These are phyloP conservation scores for Mycena chlorophos DNA, from an alignment of 768 basidiomycete genomes.

Conservation along the genomic window DNA sequence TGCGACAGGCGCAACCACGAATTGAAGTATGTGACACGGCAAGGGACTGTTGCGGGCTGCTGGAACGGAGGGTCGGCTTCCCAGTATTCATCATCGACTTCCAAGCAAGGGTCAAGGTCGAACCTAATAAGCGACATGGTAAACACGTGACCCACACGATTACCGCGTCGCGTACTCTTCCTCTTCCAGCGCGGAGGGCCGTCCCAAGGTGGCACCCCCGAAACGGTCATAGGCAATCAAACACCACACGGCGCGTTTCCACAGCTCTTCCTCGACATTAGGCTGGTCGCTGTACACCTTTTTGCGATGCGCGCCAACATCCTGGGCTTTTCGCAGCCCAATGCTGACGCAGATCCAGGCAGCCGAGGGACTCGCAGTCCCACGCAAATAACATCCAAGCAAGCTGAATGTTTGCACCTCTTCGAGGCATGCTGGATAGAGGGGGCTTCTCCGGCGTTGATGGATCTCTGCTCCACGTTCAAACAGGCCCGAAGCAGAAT, in stretches of 20 bases:
- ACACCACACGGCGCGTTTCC: slow-evolving; percentile 53
- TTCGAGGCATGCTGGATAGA: slow-evolving; percentile 59
- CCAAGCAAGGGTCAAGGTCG: slow-evolving; percentile 77
- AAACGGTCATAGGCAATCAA: slow-evolving; percentile 62
- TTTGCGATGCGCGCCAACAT: slow-evolving; percentile 74
- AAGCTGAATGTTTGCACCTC: slow-evolving; percentile 54
- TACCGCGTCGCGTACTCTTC: slow-evolving; percentile 56
- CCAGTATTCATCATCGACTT: slow-evolving; percentile 86
- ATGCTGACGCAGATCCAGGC: slow-evolving; percentile 56
- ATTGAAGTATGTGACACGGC: slow-evolving; percentile 61
- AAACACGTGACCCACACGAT: background rate
- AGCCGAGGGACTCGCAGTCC: slow-evolving; percentile 38
- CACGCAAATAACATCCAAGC: slow-evolving; percentile 15
- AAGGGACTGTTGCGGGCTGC: slow-evolving; percentile 65
- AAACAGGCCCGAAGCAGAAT: background rate
- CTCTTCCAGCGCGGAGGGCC: slow-evolving; percentile 56
- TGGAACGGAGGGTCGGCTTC: slow-evolving; percentile 58
- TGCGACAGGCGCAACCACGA: slow-evolving; percentile 64
- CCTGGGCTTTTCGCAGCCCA: slow-evolving; percentile 65
- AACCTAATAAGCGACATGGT: slow-evolving; percentile 49
- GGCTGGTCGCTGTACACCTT: slow-evolving; percentile 51
- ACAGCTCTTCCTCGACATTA: slow-evolving; percentile 63
- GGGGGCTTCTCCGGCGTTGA: slow-evolving; percentile 47
- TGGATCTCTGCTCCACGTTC: slow-evolving; percentile 44
- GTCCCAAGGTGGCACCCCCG: slow-evolving; percentile 52